Conservation (phyloP, 176 grass and related monocot species). For the Eragrostis curvula region DNA sequence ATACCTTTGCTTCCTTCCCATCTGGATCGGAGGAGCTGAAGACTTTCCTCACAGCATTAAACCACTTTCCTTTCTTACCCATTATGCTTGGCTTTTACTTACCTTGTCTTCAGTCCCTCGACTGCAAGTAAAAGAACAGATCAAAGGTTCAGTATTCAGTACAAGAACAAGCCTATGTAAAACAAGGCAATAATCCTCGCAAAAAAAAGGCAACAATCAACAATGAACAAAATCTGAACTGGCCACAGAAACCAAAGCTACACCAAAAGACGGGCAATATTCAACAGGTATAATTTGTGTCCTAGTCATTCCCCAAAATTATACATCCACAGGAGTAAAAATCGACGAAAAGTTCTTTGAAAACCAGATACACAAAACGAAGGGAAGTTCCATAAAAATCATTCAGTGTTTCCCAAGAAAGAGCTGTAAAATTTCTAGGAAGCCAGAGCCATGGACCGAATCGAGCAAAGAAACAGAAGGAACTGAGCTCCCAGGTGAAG, state of each 20-base stretch:
- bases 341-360: slow-evolving; percentile 13
- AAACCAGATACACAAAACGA: slow-evolving; percentile 14
- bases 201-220: neutral
- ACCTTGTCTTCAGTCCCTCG: slow-evolving; percentile 16
- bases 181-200: neutral
- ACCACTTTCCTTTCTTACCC: slow-evolving; percentile 86
- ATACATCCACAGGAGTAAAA: slow-evolving; percentile 16
- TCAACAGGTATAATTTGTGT: slow-evolving; percentile 14
- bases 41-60: slow-evolving; percentile 70
- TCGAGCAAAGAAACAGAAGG: neutral
- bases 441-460: neutral
- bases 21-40: slow-evolving; percentile 66
- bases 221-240: slow-evolving; percentile 8
- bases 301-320: neutral
- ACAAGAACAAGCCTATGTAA: neutral
- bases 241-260: neutral
- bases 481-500: neutral
- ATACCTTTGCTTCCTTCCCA: slow-evolving; percentile 71
- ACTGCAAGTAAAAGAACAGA: slow-evolving; percentile 34
- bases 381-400: neutral
- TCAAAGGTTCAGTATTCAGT: slow-evolving; percentile 30
- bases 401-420: neutral
- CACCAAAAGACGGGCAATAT: neutral
- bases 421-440: neutral
- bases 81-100: slow-evolving; percentile 34